Evolutionary conservation across 1,139 yeast species (phyloP), one percentile per base, ranked within the genome.

Genomic region (Magnusiomyces starmeri): DNA sequence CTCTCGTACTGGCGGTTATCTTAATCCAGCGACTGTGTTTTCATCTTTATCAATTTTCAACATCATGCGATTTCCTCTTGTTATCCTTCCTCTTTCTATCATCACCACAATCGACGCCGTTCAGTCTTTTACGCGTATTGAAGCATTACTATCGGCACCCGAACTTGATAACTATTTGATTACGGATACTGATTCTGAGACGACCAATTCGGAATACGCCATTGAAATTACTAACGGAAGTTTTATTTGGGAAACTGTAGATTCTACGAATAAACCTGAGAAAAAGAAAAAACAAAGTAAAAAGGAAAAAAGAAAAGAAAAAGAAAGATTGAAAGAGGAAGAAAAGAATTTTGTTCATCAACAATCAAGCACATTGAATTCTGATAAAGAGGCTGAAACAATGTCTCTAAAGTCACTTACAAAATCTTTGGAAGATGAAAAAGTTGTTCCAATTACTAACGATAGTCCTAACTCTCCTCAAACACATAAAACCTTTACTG

Each of bases 11-110:
- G 70, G 75, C 45, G 68, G 73, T 24, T 62, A 62, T n/a, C 75
- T 79, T 57, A 73, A 75, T 55, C 83, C 95, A 1, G 90, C 88
- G 2, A 71, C 76, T 35, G 80, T 88, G n/a, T 89, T 89, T 64
- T 78, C 96, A 0, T 83, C 96, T 12, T 72, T 89, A 51, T 77
- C 94, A 0, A 74, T 86, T 53, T 89, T 88, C 72, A 82, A 82
- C 59, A 75, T 81, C 37, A 72, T 85, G 58, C 70, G 86, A 62
- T 69, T 84, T 56, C 96, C 95, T 29, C 74, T 85, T 68, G 73
- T 86, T 62, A 71, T 86, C 61, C 70, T 86, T 50, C 96, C 96
- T 24, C 71, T 86, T 70, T 73, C 83, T 62, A 57, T 67, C 56
- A 82, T 85, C 56, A 70, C 81, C 0, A 73, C 81, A 54, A 76